These are phyloP conservation scores for Acacia acuminata DNA, from an alignment of 306 rosid species.

Conservation along the genomic window DNA sequence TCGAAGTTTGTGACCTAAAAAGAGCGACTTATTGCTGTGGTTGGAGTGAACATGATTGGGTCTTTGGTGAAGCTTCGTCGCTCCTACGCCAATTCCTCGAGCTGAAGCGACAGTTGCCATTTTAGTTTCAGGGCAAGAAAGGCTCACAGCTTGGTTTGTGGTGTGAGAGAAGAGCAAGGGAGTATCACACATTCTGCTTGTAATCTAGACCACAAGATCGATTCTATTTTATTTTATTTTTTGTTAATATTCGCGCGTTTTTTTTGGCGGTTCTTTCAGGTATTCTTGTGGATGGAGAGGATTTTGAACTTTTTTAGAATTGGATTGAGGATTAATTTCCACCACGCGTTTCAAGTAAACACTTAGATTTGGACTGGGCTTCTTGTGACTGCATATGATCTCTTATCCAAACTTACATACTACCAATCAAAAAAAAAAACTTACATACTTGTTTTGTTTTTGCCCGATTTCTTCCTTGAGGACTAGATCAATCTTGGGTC, in stretches of 20 bases:
- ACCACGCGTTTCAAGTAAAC: slow-evolving; percentile 50
- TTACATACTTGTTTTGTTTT: too few species aligned
- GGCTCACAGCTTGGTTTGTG: slow-evolving; percentile 14
- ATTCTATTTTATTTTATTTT: neutral
- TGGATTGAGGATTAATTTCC: slow-evolving; percentile 40
- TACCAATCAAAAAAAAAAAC: too few species aligned
- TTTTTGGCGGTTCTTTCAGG: slow-evolving; percentile 45
- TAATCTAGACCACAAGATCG: slow-evolving; percentile 47
- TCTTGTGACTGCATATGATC: neutral
- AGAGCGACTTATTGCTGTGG: slow-evolving; percentile 49
- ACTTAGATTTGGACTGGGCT: neutral
- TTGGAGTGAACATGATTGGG: slow-evolving; percentile 36
- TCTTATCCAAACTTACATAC: neutral
- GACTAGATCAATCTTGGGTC: too few species aligned
- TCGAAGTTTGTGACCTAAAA: slow-evolving; percentile 59
- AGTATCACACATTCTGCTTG: slow-evolving; percentile 13
- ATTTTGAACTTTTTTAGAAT: neutral
- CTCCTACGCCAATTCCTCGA: slow-evolving; percentile 57
- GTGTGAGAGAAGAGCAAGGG: slow-evolving; percentile 16
- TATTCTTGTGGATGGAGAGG: slow-evolving; percentile 61
- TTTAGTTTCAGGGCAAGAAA: slow-evolving; percentile 3
- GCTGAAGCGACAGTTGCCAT: slow-evolving; percentile 63
- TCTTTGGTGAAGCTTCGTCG: slow-evolving; percentile 44
- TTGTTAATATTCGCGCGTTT: neutral
- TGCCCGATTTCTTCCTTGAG: neutral